phyloP scores from a whole-genome alignment of 169 alveolate species.

The Plasmodium gallinaceum region DNA sequence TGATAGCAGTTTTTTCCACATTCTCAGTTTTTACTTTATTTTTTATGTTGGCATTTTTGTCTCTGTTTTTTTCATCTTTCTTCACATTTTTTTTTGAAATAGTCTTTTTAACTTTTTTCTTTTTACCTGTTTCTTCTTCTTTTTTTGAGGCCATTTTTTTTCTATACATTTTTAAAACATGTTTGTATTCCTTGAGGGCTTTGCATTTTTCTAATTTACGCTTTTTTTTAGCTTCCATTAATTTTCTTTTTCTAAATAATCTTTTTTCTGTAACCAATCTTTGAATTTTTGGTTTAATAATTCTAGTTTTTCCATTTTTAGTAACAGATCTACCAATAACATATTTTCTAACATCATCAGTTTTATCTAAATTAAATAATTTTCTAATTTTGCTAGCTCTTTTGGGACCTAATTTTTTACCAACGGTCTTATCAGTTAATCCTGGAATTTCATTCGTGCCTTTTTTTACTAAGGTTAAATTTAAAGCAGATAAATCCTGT shows the following conservation, averaged over 20 bases:
- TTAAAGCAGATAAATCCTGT: conserved; percentile 98
- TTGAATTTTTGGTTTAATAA: conserved; percentile 98
- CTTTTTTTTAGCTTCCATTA: conserved; percentile 81
- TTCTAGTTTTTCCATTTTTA: conserved; percentile 92
- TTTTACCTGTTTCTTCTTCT: conserved; percentile 44
- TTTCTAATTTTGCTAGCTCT: conserved; percentile 98
- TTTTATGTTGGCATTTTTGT: too few species aligned
- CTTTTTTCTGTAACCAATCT: conserved; percentile 99
- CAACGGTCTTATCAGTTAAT: conserved; percentile 96
- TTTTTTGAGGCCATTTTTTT: conserved; percentile 13
- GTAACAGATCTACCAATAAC: conserved; percentile 91
- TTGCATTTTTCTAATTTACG: conserved; percentile 83
- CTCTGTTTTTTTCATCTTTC: too few species aligned
- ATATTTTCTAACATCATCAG: conserved; percentile 97
- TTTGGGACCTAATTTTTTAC: conserved; percentile 99
- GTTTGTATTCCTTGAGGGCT: conserved; percentile 84
- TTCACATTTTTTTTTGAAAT: conserved; percentile 13
- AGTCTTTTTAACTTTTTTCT: conserved; percentile 53
- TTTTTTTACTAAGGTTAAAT: conserved; percentile 96
- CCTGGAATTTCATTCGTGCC: conserved; percentile 98
- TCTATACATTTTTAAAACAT: conserved; percentile 82
- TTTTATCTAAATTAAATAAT: conserved; percentile 94
- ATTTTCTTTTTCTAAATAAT: conserved; percentile 95
- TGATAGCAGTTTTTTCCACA: too few species aligned
- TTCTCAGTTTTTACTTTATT: too few species aligned